Conservation (phyloP, 495 filamentous ascomycete genomes). For the Penicillium lividum region DNA sequence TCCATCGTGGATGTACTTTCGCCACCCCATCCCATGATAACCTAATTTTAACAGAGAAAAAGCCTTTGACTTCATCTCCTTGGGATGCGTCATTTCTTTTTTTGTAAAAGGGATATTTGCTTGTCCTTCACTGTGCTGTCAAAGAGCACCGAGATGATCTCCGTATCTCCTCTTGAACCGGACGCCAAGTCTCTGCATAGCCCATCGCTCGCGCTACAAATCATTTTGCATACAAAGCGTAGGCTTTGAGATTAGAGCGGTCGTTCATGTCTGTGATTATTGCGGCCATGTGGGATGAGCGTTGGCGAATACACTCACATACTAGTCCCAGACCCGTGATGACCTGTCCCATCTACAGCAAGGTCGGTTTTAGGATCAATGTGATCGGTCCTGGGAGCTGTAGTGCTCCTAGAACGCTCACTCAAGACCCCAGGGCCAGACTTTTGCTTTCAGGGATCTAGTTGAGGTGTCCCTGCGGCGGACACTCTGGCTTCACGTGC, state of each 20-base stretch:
- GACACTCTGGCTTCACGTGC: too few relatives aligned
- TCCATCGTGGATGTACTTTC: too few relatives aligned
- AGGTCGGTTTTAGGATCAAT: background rate
- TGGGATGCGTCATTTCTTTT: conserved; percentile 31
- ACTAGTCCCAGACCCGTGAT: background rate
- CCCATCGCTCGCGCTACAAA: conserved; percentile 1
- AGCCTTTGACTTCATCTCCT: conserved; percentile 30
- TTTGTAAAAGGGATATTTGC: conserved; percentile 28
- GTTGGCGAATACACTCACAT: background rate
- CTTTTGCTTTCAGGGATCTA: too few relatives aligned
- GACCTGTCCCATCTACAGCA: background rate
- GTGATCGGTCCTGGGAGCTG: background rate
- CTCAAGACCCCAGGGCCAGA: too few relatives aligned
- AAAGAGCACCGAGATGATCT: conserved; percentile 24
- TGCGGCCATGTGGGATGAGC: conserved; percentile 3
- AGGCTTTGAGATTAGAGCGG: conserved; percentile 1
- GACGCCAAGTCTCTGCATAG: conserved; percentile 2
- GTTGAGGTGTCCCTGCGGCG: too few relatives aligned
- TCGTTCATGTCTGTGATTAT: background rate
- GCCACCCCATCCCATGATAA: too few relatives aligned
- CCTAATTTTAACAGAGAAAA: conserved; percentile 23
- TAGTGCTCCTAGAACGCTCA: background rate
- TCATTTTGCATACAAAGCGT: background rate
- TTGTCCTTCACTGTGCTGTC: conserved; percentile 23
- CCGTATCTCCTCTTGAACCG: conserved; percentile 16